These are phyloP conservation scores for Daldinia childiae DNA, from an alignment of 495 filamentous ascomycete species.

Conservation along the genomic window DNA sequence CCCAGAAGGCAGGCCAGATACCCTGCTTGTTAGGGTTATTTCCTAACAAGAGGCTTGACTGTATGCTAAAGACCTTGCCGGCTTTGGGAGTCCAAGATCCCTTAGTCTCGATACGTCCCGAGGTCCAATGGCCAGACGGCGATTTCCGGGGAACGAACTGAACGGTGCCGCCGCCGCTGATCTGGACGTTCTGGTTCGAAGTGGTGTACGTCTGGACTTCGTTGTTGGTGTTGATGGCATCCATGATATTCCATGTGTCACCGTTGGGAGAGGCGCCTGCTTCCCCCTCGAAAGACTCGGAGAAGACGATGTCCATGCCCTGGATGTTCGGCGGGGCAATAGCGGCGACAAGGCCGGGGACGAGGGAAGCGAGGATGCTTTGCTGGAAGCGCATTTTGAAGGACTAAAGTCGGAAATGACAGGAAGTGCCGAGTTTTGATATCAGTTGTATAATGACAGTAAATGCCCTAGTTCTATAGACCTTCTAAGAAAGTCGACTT, in stretches of 20 bases:
- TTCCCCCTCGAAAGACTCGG: conserved; percentile 45
- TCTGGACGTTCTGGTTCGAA: conserved; percentile 56
- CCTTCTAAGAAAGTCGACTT: conserved; percentile 26
- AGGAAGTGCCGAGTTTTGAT: conserved; percentile 6
- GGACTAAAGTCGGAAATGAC: conserved; percentile 13
- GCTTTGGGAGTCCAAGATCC: conserved; percentile 52
- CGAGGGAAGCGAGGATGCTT: conserved; percentile 34
- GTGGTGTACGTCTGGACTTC: conserved; percentile 56
- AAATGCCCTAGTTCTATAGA: conserved; percentile 29
- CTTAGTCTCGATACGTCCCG: conserved; percentile 59
- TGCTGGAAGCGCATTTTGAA: conserved; percentile 47
- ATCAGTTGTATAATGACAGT: conserved; percentile 26
- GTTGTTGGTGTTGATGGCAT: conserved; percentile 56
- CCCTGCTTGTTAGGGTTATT: conserved; percentile 54
- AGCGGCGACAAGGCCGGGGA: conserved; percentile 40
- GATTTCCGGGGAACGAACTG: conserved; percentile 57
- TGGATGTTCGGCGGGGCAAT: conserved; percentile 43
- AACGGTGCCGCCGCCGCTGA: conserved; percentile 57
- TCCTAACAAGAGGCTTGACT: conserved; percentile 56
- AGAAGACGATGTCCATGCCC: conserved; percentile 47
- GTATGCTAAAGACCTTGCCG: conserved; percentile 53
- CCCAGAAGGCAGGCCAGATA: conserved; percentile 65
- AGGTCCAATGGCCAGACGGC: conserved; percentile 56
- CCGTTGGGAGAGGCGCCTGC: conserved; percentile 42
- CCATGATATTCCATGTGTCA: conserved; percentile 51